Conservation (phyloP, 495 filamentous ascomycete species). For the Pseudoneurospora amorphoporcata region DNA sequence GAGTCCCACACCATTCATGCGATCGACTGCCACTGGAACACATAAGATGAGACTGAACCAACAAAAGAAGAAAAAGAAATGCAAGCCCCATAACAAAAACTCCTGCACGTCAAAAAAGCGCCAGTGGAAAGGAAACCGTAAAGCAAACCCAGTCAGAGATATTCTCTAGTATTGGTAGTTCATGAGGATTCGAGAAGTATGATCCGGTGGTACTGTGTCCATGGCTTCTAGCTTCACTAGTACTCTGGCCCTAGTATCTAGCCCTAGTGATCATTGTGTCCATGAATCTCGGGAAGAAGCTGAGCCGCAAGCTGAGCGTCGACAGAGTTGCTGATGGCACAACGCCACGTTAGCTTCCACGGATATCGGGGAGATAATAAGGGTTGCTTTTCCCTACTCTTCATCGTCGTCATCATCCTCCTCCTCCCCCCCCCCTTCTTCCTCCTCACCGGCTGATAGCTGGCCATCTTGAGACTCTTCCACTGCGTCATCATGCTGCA, state of each 20-base stretch:
- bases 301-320: constrained; percentile 12
- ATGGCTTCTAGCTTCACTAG: background rate
- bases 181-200: background rate
- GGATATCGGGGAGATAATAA: background rate
- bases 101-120: background rate
- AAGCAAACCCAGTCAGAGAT: background rate
- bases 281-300: constrained; percentile 14
- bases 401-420: background rate
- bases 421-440: background rate
- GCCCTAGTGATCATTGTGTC: background rate
- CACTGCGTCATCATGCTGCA: background rate
- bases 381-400: background rate
- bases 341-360: background rate
- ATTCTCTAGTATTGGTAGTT: background rate
- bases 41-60: background rate
- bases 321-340: background rate
- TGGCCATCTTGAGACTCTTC: background rate
- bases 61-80: background rate
- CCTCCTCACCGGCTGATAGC: background rate
- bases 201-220: background rate
- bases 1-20: background rate
- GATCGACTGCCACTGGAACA: background rate
- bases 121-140: background rate
- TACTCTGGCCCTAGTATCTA: background rate
- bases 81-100: background rate